phyloP scores from a whole-genome alignment of 768 basidiomycete species.

The Saitozyma sp. region DNA sequence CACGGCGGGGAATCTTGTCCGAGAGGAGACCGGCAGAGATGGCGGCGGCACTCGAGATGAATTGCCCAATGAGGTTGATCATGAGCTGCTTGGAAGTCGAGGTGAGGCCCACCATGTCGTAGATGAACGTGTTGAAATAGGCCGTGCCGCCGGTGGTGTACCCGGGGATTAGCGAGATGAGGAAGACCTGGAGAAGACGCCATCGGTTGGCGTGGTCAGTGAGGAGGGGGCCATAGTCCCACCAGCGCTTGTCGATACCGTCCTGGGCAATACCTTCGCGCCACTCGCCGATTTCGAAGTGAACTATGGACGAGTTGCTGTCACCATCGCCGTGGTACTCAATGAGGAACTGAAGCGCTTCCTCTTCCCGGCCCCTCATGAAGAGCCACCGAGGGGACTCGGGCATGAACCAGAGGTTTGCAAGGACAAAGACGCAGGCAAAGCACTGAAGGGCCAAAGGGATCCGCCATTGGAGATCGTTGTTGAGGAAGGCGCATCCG shows the following conservation, averaged over 20 bases:
- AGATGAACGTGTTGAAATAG: no score
- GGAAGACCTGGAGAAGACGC: no score
- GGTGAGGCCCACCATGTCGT: no score
- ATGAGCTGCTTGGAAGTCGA: no score
- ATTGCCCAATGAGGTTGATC: no score
- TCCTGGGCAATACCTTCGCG: background rate
- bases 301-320: constrained; percentile 47
- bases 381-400: constrained; percentile 32
- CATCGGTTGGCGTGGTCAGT: no score
- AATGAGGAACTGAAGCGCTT: constrained; percentile 47
- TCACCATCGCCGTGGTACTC: constrained; percentile 52
- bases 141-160: no score
- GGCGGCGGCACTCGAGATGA: no score
- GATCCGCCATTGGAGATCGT: background rate
- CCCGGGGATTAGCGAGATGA: no score
- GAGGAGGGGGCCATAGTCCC: no score
- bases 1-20: no score
- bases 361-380: constrained; percentile 44
- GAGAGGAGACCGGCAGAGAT: no score
- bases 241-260: background rate
- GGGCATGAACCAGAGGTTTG: constrained; percentile 16
- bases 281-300: constrained; percentile 52
- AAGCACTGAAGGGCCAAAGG: background rate
- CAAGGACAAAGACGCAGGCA: background rate
- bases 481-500: background rate